A percentile compares a stretch with the other conserved stretches of the same genome.
Conservation (phyloP, 2,329 filamentous ascomycete genomes). For the Phyllosticta citribraziliensis region DNA sequence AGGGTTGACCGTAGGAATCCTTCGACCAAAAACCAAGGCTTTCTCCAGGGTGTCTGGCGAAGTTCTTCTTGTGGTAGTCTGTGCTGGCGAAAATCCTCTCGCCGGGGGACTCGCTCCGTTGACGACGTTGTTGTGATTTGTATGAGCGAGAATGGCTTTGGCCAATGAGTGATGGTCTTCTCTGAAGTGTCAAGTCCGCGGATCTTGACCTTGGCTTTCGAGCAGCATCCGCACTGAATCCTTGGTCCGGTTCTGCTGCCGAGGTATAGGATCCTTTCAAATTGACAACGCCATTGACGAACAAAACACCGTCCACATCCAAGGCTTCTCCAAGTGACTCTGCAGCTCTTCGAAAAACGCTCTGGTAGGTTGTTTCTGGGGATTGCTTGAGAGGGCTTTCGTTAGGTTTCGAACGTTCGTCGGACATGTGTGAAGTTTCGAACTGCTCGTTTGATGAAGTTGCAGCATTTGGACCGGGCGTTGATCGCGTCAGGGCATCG, state of each 20-base stretch:
- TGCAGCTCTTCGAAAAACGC: constrained; percentile 14
- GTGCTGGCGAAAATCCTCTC: constrained; percentile 4
- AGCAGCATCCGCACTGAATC: constrained; percentile 2
- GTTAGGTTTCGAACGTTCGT: background rate
- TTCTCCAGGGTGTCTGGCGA: constrained; percentile 5
- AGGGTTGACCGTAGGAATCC: background rate
- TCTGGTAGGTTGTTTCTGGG: constrained; percentile 13
- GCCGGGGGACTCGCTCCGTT: background rate
- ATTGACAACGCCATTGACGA: constrained; percentile 14
- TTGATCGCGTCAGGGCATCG: background rate
- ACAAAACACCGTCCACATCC: constrained; percentile 10
- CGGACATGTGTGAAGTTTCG: background rate
- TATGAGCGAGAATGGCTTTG: background rate
- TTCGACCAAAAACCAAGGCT: background rate
- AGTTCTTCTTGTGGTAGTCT: constrained; percentile 1
- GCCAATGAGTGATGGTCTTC: background rate
- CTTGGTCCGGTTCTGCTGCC: constrained; percentile 12
- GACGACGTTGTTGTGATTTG: background rate
- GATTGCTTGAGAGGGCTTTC: background rate
- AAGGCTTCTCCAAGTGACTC: constrained; percentile 12
- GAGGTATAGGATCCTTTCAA: constrained; percentile 13
- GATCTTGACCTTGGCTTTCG: background rate
- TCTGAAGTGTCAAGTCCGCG: background rate
- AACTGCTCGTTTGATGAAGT: background rate
- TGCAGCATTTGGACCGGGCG: background rate